Evolutionary conservation across 495 filamentous ascomycete genomes (phyloP).

Genomic region (Thermochaetoides thermophila): DNA sequence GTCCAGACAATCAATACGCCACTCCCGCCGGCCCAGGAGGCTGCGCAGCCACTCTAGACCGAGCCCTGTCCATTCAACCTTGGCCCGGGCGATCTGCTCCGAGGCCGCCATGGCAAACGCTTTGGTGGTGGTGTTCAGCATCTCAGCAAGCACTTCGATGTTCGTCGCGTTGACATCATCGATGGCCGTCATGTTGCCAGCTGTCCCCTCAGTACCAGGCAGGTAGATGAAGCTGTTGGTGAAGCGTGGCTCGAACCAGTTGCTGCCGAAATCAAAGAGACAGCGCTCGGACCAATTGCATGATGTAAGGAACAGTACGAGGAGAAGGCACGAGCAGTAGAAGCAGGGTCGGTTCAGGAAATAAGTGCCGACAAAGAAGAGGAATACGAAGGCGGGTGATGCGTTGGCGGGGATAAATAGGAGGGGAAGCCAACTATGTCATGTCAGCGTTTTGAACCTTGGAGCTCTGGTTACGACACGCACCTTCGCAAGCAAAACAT

Average conservation of each 20-base stretch:
- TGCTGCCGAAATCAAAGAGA: constrained; percentile 69
- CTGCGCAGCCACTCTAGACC: constrained; percentile 73
- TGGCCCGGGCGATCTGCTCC: constrained; percentile 42
- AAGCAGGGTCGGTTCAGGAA: constrained; percentile 80
- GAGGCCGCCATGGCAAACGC: constrained; percentile 51
- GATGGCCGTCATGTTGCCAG: constrained; percentile 20
- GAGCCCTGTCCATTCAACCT: constrained; percentile 60
- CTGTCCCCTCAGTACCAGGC: constrained; percentile 11
- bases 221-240: constrained; percentile 9
- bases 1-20: constrained; percentile 73
- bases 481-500: constrained; percentile 84
- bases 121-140: constrained; percentile 54
- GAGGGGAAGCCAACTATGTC: constrained; percentile 52
- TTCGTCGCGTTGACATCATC: constrained; percentile 21
- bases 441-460: too few relatives aligned
- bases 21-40: constrained; percentile 59
- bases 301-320: constrained; percentile 77
- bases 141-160: constrained; percentile 33
- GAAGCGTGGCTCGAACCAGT: constrained; percentile 64
- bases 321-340: constrained; percentile 78
- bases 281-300: constrained; percentile 87
- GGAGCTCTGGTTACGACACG: constrained; percentile 9
- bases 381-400: constrained; percentile 72
- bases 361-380: constrained; percentile 82
- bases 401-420: constrained; percentile 68